Evolutionary conservation across 257 asterid genomes (phyloP), one percentile per base, ranked within the genome.

Genomic region (Galeopsis tetrahit): DNA sequence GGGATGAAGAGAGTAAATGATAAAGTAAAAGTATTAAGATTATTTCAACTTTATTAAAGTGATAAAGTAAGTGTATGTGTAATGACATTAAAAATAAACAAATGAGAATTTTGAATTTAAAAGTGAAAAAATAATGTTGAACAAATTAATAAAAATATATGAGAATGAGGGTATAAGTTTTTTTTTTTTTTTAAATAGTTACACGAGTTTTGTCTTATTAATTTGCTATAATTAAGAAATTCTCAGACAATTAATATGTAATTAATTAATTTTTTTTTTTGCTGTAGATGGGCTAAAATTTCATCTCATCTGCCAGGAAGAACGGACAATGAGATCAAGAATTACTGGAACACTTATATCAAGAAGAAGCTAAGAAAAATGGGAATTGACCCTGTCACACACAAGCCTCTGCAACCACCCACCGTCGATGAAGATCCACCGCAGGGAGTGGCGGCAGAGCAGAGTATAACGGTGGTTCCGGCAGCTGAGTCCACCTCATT

Each of bases 321-420:
- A 78, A 82, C 86, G 21, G 85, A 81, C 21, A 81, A 82, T 70
- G 86, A 79, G 7, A 77, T 83, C 55, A 83, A 83, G 77, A 83
- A 83, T 32, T 81, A 83, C 38, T 83, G 87, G 87, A 83, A 83
- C 84, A 79, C 86, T 1, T 79, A 79, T 59, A 76, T 82, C 5
- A 82, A 76, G 21, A 82, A 82, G 79, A 82, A 82, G 72, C 73
- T 82, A 6, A 76, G 1, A 6, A 80, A 77, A 77, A 76, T 79
- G 87, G 87, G 87, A 62, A 79, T 82, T 74, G 87, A 82, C 76
- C 87, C 87, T 11, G 33, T 76, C 6, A 79, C 84, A 9, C 87
- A 82, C 82, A 66, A 77, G 46, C 84, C 84, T 42, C 82, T 76
- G 7, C 70, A 78, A 0, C 75, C 82, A 7, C 77, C 73, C 5